Evolutionary conservation across 768 basidiomycete species (phyloP).

Genomic region (Boletus tomentosulus): DNA sequence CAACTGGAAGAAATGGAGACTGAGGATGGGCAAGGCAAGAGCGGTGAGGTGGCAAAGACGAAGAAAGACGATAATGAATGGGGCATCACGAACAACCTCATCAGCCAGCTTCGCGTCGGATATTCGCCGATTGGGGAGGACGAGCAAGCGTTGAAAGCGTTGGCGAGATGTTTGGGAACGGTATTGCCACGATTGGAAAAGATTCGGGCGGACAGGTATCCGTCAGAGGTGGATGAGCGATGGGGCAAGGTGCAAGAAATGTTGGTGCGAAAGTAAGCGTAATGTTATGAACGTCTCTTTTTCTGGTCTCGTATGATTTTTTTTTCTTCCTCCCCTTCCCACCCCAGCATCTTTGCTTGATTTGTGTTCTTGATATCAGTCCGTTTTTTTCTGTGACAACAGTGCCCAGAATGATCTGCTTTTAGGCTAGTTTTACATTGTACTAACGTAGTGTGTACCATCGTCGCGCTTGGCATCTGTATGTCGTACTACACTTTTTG

Average conservation of each 20-base stretch:
- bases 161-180: conserved; percentile 15
- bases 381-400: background rate
- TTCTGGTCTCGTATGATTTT: background rate
- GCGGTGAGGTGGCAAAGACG: background rate
- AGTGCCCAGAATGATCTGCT: background rate
- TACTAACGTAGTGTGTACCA: background rate
- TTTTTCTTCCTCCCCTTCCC: background rate
- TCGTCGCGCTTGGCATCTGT: background rate
- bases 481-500: background rate
- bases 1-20: background rate
- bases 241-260: conserved; percentile 13
- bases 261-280: conserved; percentile 1
- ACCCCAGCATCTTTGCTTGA: background rate
- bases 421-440: background rate
- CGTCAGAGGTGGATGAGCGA: conserved; percentile 10
- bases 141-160: background rate
- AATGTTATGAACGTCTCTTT: background rate
- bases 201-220: conserved; percentile 13
- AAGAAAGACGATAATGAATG: conserved; percentile 6
- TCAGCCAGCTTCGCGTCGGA: conserved; percentile 18
- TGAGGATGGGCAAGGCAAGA: background rate
- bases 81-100: conserved; percentile 15
- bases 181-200: conserved; percentile 24
- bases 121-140: conserved; percentile 22
- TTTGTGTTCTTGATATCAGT: background rate